Percentiles rank a stretch among this genome's conserved stretches.
These are phyloP conservation scores for Psilocybe tampanensis DNA, from an alignment of 768 basidiomycete species.

Conservation along the genomic window DNA sequence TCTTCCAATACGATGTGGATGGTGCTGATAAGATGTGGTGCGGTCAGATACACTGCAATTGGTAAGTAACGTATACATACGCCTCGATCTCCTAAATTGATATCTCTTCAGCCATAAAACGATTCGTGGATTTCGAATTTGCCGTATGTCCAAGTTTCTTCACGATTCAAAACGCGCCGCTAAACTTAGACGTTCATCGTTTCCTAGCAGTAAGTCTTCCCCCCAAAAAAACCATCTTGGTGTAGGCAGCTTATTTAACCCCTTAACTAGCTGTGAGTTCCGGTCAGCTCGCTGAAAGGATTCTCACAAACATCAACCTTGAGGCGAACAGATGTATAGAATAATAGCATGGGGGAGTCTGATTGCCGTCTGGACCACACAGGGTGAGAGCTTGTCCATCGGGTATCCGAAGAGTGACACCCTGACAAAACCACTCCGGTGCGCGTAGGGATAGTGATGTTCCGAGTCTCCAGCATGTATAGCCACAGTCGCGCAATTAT, in stretches of 20 bases:
- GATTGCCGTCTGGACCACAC: conserved; percentile 1
- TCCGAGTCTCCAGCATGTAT: conserved; percentile 10
- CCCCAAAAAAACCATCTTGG: no score
- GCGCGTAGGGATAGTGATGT: neutral
- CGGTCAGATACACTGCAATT: neutral
- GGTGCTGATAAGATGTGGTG: neutral
- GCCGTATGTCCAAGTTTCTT: no score
- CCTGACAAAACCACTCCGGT: neutral
- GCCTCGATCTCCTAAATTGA: neutral
- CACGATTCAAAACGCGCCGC: no score
- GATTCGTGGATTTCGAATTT: neutral
- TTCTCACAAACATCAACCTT: neutral
- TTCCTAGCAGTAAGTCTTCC: neutral
- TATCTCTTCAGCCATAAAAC: neutral
- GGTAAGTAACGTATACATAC: neutral
- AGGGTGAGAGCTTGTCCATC: neutral
- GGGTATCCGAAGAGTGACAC: neutral
- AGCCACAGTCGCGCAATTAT: conserved; percentile 1
- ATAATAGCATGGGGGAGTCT: conserved; percentile 1
- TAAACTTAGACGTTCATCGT: no score
- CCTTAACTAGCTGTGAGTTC: neutral
- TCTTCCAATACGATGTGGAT: no score
- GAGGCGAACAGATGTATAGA: neutral
- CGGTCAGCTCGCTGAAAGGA: no score
- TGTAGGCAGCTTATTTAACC: neutral